phyloP scores from a whole-genome alignment of 75 land plant species.

The Cunninghamia lanceolata region DNA sequence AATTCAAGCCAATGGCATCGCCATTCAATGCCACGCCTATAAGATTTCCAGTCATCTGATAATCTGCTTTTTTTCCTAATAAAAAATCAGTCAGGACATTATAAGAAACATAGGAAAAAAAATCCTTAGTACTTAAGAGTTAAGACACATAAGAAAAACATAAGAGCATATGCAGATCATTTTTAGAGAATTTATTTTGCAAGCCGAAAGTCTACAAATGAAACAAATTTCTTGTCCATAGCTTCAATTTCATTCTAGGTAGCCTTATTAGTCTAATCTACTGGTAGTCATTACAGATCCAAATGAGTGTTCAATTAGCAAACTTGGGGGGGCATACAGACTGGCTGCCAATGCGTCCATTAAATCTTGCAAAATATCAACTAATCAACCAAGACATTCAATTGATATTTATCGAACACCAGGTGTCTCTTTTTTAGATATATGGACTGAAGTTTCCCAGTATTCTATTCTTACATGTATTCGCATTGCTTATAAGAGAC shows the following conservation, averaged over 20 bases:
- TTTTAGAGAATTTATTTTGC: background rate
- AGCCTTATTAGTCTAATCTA: background rate
- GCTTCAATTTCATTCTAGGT: background rate
- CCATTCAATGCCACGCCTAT: slow-evolving; percentile 47
- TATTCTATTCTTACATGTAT: background rate
- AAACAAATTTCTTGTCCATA: background rate
- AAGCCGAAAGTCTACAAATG: background rate
- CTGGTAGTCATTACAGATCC: background rate
- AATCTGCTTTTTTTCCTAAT: slow-evolving; percentile 33
- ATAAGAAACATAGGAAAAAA: background rate
- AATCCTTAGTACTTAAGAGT: background rate
- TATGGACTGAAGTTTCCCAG: background rate
- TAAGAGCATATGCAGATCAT: background rate
- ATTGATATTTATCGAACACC: background rate
- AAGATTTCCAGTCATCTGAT: slow-evolving; percentile 40
- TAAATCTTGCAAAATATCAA: background rate
- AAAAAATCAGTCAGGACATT: slow-evolving; percentile 3
- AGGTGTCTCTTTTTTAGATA: background rate
- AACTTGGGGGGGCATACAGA: background rate
- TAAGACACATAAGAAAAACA: background rate
- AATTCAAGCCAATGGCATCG: slow-evolving; percentile 48
- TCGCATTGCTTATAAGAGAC: background rate
- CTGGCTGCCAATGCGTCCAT: background rate
- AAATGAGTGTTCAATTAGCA: background rate
- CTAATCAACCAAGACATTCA: background rate